phyloP scores from a whole-genome alignment of 2,329 filamentous ascomycete species.

The Emergomyces orientalis region DNA sequence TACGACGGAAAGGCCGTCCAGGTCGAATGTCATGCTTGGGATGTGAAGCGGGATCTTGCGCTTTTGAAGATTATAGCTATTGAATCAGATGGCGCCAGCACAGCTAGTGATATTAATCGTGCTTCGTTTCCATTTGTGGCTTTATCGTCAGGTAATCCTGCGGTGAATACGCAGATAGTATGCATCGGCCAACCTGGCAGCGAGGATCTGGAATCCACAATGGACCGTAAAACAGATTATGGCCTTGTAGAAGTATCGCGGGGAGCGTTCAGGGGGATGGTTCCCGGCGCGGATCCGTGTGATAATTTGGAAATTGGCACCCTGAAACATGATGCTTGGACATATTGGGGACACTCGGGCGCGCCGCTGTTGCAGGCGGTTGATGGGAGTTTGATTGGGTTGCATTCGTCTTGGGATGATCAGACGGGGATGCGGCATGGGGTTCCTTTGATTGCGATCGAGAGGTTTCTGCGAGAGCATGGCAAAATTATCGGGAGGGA shows the following conservation, averaged over 20 bases:
- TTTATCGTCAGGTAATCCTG: constrained; percentile 13
- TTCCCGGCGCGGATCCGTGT: constrained; percentile 36
- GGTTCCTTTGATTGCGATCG: constrained; percentile 38
- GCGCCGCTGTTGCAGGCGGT: constrained; percentile 38
- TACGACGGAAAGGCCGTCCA: constrained; percentile 33
- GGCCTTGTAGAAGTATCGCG: constrained; percentile 41
- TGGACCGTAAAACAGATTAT: constrained; percentile 35
- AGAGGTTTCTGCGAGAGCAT: constrained; percentile 28
- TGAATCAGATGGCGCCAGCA: constrained; percentile 13
- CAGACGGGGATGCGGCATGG: constrained; percentile 44
- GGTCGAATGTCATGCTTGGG: constrained; percentile 36
- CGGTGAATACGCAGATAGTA: constrained; percentile 18
- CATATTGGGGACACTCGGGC: constrained; percentile 49
- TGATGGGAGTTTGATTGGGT: constrained; percentile 38
- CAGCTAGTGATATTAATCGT: not conserved
- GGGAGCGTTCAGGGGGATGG: constrained; percentile 34
- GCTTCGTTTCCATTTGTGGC: constrained; percentile 17
- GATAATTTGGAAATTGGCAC: constrained; percentile 46
- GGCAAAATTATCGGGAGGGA: not conserved
- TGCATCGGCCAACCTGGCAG: constrained; percentile 36
- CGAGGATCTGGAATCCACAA: constrained; percentile 38
- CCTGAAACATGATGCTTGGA: constrained; percentile 48
- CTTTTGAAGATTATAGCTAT: constrained; percentile 35
- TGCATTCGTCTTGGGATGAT: constrained; percentile 49
- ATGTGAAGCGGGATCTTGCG: constrained; percentile 39